A percentile compares a stretch with the other conserved stretches of the same genome.
Conservation (phyloP, 2,329 filamentous ascomycete species). For the Claviceps sp. region DNA sequence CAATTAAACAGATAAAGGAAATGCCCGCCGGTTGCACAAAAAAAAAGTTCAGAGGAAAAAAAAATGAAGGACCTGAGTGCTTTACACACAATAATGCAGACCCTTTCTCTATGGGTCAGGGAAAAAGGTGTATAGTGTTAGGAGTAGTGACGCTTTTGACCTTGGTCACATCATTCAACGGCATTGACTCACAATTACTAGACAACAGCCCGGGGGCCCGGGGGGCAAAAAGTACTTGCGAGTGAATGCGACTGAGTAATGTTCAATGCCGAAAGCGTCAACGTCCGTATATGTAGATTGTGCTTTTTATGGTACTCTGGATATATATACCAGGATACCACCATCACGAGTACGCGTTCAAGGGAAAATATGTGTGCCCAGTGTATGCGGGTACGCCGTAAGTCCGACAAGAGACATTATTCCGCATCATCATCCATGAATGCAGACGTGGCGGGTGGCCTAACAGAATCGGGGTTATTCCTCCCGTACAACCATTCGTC, state of each 20-base stretch:
- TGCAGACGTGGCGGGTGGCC: conserved; percentile 28
- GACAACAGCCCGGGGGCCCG: background rate
- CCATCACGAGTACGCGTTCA: background rate
- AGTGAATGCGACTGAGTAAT: background rate
- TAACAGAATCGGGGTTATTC: conserved; percentile 38
- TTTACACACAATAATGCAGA: too few relatives aligned
- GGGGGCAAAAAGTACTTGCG: background rate
- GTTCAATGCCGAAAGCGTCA: background rate
- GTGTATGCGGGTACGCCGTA: too few relatives aligned
- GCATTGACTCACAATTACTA: background rate
- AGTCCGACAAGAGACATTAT: conserved; percentile 7
- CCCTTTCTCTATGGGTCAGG: too few relatives aligned
- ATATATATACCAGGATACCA: background rate
- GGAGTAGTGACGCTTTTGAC: too few relatives aligned
- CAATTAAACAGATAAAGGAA: too few relatives aligned
- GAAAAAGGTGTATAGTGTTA: too few relatives aligned
- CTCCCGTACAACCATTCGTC: conserved; percentile 51
- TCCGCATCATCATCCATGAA: conserved; percentile 39
- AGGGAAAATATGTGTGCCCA: too few relatives aligned
- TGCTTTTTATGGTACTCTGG: background rate
- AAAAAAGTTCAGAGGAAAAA: too few relatives aligned
- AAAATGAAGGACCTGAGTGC: too few relatives aligned
- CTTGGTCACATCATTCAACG: background rate
- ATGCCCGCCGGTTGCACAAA: too few relatives aligned
- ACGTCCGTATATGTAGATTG: conserved; percentile 5